phyloP scores from a whole-genome alignment of 768 basidiomycete genomes.

The Lyophyllum atratum region DNA sequence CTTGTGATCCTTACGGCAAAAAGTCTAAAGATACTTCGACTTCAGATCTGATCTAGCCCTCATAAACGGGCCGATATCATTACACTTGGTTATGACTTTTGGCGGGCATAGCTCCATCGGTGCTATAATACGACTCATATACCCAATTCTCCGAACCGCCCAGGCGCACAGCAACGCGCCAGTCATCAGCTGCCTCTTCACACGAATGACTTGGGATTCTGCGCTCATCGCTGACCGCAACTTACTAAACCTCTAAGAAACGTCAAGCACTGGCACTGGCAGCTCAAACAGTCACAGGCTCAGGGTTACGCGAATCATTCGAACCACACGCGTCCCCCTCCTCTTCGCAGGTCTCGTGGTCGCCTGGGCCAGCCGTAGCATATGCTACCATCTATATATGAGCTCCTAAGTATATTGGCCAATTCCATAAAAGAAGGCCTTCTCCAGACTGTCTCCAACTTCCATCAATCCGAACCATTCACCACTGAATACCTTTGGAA shows the following conservation, averaged over 20 bases:
- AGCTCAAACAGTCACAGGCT: slow-evolving; percentile 2
- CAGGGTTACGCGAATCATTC: background rate
- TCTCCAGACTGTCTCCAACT: background rate
- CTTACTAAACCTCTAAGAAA: background rate
- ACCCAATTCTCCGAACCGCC: background rate
- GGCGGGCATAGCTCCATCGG: background rate
- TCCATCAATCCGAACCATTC: background rate
- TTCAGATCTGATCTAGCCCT: background rate
- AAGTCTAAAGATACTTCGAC: no score
- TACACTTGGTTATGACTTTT: background rate
- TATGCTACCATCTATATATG: slow-evolving; percentile 20
- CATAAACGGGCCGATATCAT: background rate
- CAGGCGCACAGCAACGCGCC: background rate
- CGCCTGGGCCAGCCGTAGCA: slow-evolving; percentile 7
- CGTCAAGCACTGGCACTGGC: background rate
- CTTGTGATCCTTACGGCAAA: no score
- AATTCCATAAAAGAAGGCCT: slow-evolving; percentile 15
- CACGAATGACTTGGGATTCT: background rate
- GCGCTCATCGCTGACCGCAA: background rate
- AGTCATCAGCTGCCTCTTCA: background rate
- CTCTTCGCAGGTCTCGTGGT: slow-evolving; percentile 15
- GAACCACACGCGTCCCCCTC: background rate
- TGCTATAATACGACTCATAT: background rate
- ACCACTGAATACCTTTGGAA: slow-evolving; percentile 9
- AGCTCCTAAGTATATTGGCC: slow-evolving; percentile 7